Evolutionary conservation across 1,284 basidiomycete species (phyloP).

Genomic region (Ceratobasidium sp.): DNA sequence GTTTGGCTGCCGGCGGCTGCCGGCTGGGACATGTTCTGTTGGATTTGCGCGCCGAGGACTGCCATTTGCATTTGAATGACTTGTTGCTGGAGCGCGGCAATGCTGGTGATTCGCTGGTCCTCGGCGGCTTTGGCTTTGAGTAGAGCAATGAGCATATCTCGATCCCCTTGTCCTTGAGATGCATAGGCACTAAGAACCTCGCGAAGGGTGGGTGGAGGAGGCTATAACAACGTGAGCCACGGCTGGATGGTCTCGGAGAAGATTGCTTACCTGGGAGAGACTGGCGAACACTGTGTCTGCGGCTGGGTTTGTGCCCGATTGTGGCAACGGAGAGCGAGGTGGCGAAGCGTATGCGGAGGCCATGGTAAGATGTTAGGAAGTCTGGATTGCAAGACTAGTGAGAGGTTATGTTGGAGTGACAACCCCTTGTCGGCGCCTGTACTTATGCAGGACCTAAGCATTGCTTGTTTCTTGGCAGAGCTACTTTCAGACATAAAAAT

Average conservation of each 20-base stretch:
- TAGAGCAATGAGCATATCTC: constrained; percentile 86
- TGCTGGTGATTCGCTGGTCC: constrained; percentile 77
- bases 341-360: constrained; percentile 27
- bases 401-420: background rate
- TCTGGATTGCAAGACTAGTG: background rate
- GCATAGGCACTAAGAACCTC: constrained; percentile 86
- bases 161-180: constrained; percentile 82
- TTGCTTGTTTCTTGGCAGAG: constrained; percentile 34
- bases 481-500: background rate
- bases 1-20: background rate
- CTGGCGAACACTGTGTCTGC: background rate
- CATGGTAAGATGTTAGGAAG: too few species aligned
- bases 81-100: constrained; percentile 69
- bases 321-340: constrained; percentile 1
- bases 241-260: background rate
- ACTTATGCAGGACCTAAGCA: constrained; percentile 12
- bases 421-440: background rate
- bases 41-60: constrained; percentile 12
- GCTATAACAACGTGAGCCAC: constrained; percentile 49
- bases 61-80: constrained; percentile 64
- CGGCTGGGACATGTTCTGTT: background rate
- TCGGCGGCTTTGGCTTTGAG: constrained; percentile 88
- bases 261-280: constrained; percentile 4
- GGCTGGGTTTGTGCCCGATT: background rate
- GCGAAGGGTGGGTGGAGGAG: constrained; percentile 76